A percentile compares a stretch with the other conserved stretches of the same genome.
These are phyloP conservation scores for Amanita exitialis DNA, from an alignment of 768 basidiomycete genomes.

Conservation along the genomic window DNA sequence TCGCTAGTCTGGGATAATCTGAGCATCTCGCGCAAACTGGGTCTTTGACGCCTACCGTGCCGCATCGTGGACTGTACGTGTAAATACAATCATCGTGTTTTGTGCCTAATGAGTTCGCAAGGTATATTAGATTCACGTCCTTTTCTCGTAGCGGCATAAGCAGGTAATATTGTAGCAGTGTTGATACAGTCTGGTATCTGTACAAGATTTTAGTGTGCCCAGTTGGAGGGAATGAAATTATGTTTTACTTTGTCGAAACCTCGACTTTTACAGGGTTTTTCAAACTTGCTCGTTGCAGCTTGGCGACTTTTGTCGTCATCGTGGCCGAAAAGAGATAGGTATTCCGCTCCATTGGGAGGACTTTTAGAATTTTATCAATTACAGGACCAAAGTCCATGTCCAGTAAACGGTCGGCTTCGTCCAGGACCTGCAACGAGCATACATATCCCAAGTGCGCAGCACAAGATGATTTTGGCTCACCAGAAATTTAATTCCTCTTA, in stretches of 20 bases:
- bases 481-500: constrained; percentile 79
- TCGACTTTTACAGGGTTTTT: constrained; percentile 91
- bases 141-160: constrained; percentile 89
- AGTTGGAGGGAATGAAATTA: background rate
- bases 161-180: constrained; percentile 91
- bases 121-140: constrained; percentile 82
- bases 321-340: constrained; percentile 98
- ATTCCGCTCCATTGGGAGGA: constrained; percentile 87
- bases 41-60: constrained; percentile 41
- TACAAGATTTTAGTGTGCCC: background rate
- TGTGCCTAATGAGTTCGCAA: constrained; percentile 84
- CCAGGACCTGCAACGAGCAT: constrained; percentile 60
- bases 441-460: background rate
- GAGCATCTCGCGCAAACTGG: background rate
- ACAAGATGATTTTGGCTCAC: constrained; percentile 32
- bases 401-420: constrained; percentile 91
- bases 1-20: constrained; percentile 52
- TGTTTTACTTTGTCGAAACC: constrained; percentile 78
- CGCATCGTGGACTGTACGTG: constrained; percentile 89
- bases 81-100: constrained; percentile 94
- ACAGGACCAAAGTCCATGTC: constrained; percentile 96
- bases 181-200: constrained; percentile 96
- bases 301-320: constrained; percentile 98
- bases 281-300: constrained; percentile 89
- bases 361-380: constrained; percentile 93